These are phyloP conservation scores for Turnera subulata DNA, from an alignment of 345 rosid genomes.

Conservation along the genomic window DNA sequence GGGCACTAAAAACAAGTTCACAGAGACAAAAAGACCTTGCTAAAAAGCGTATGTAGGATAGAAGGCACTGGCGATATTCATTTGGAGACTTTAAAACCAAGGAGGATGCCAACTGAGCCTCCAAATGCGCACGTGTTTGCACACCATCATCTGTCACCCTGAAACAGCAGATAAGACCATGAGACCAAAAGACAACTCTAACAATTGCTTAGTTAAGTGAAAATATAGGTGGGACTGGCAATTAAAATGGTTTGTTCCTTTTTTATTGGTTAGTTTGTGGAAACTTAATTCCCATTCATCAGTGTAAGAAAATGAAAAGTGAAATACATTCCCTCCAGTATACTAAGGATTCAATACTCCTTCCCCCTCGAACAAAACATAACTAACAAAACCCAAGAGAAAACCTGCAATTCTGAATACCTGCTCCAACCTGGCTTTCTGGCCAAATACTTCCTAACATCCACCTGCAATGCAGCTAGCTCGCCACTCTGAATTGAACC, in stretches of 20 bases:
- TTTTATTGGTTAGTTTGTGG: too few relatives aligned
- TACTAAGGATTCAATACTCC: not conserved
- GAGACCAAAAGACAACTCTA: slow-evolving; percentile 1
- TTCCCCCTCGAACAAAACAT: too few relatives aligned
- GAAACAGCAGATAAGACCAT: slow-evolving; percentile 4
- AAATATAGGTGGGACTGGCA: too few relatives aligned
- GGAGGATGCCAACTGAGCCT: slow-evolving; percentile 90
- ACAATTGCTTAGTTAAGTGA: too few relatives aligned
- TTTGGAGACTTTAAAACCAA: slow-evolving; percentile 75
- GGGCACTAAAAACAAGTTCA: not conserved
- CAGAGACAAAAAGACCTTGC: slow-evolving; percentile 50
- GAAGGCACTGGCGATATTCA: slow-evolving; percentile 93
- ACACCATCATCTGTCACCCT: slow-evolving; percentile 97
- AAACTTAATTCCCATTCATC: too few relatives aligned
- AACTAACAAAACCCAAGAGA: too few relatives aligned
- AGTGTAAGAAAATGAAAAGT: too few relatives aligned
- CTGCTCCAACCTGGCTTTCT: slow-evolving; percentile 99
- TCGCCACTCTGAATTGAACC: slow-evolving; percentile 84
- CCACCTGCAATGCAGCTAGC: slow-evolving; percentile 91
- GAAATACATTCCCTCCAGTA: too few relatives aligned
- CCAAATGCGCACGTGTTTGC: slow-evolving; percentile 96
- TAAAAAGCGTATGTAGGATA: slow-evolving; percentile 82
- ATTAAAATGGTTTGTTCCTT: too few relatives aligned
- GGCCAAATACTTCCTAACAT: slow-evolving; percentile 89
- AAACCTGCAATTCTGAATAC: slow-evolving; percentile 15